phyloP scores from a whole-genome alignment of 768 basidiomycete species.

The Calocybe gangraenosa region DNA sequence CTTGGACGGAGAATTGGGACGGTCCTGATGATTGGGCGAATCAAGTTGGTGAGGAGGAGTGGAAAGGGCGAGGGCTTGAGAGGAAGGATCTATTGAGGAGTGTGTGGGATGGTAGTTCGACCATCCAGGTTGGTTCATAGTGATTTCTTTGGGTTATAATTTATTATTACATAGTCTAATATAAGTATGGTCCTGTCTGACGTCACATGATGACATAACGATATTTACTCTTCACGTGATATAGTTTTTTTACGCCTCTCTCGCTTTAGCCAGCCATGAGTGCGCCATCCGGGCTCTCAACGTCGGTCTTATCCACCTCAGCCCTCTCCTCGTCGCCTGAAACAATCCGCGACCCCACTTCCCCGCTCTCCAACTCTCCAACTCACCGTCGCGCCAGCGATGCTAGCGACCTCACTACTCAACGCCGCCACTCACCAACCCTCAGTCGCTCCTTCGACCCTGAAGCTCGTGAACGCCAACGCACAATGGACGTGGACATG shows the following conservation, averaged over 20 bases:
- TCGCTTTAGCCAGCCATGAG: constrained; percentile 26
- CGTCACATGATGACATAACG: not conserved
- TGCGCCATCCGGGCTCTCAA: constrained; percentile 6
- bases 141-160: not conserved
- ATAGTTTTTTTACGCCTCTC: constrained; percentile 18
- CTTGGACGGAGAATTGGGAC: constrained; percentile 52
- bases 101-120: constrained; percentile 18
- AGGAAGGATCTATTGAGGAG: constrained; percentile 28
- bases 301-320: constrained; percentile 3
- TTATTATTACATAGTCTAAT: no score
- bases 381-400: constrained; percentile 25
- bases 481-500: constrained; percentile 93
- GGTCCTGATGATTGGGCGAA: constrained; percentile 52
- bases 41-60: constrained; percentile 42
- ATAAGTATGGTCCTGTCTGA: no score
- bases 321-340: constrained; percentile 15
- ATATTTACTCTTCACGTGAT: not conserved
- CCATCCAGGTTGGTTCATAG: constrained; percentile 16
- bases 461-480: constrained; percentile 79
- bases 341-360: constrained; percentile 3
- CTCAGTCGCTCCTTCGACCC: constrained; percentile 61
- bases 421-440: constrained; percentile 58
- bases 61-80: constrained; percentile 36
- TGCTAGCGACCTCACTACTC: constrained; percentile 34
- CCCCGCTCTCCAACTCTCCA: constrained; percentile 3